Conservation (phyloP, 176 grass and related monocot genomes). For the Sorghum bicolor region Sorghum_bicolor_NCBIv3 NC_012876.2:65235001-65235500, state of each 20-base stretch:
- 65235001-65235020: neutral
- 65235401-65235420: neutral
- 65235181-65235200: neutral
- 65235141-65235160: conserved; percentile 31
- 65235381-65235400: neutral
- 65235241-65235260: neutral
- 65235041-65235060: conserved; percentile 4
- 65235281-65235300: neutral
- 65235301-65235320: conserved; percentile 12
- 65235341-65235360: neutral
- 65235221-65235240: neutral
- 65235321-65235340: neutral
- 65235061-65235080: conserved; percentile 2
- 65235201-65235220: conserved; percentile 28
- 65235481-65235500: too few species aligned
- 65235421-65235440: neutral
- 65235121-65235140: conserved; percentile 26
- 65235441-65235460: too few species aligned
- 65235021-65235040: neutral
- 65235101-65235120: neutral
- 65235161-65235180: conserved; percentile 41
- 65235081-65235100: conserved; percentile 33
- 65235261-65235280: neutral
- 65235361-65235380: neutral
- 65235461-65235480: too few species aligned